These are phyloP conservation scores for Cruciata laevipes DNA, from an alignment of 257 asterid genomes.

Conservation along the genomic window DNA sequence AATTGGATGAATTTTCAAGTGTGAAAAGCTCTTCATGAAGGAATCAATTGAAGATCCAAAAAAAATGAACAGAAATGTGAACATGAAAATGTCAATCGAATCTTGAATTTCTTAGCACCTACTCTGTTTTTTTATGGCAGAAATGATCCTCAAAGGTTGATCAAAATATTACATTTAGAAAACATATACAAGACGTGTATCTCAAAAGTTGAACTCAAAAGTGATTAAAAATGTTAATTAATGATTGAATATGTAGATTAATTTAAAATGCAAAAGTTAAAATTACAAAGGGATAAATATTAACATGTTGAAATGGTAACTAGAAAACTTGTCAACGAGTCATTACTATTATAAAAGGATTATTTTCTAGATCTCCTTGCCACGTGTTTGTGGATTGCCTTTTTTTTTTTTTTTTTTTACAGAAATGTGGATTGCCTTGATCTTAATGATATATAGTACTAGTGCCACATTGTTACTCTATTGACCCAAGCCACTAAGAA, in stretches of 20 bases:
- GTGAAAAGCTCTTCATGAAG: slow-evolving; percentile 12
- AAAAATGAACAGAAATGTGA: slow-evolving; percentile 14
- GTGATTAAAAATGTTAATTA: no score
- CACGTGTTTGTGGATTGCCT: not conserved
- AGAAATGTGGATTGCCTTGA: not conserved
- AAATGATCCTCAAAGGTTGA: no score
- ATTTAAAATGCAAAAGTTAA: no score
- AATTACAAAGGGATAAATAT: not conserved
- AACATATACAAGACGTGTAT: no score
- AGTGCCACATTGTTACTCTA: not conserved
- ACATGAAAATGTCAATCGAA: slow-evolving; percentile 16
- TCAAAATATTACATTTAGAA: no score
- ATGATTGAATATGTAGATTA: no score
- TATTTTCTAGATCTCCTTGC: not conserved
- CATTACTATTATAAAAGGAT: no score
- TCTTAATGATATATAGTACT: not conserved
- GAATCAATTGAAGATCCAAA: slow-evolving; percentile 11
- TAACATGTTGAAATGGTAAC: not conserved
- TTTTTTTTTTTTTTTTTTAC: no score
- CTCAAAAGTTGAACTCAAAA: no score
- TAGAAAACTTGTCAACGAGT: slow-evolving; percentile 1
- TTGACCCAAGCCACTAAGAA: not conserved
- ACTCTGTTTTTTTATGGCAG: slow-evolving; percentile 3
- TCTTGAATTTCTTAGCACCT: slow-evolving; percentile 17
- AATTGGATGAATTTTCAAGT: not conserved